Base-by-base conservation (phyloP, 306 rosid species). In the Pyrus pyrifolia region DNA sequence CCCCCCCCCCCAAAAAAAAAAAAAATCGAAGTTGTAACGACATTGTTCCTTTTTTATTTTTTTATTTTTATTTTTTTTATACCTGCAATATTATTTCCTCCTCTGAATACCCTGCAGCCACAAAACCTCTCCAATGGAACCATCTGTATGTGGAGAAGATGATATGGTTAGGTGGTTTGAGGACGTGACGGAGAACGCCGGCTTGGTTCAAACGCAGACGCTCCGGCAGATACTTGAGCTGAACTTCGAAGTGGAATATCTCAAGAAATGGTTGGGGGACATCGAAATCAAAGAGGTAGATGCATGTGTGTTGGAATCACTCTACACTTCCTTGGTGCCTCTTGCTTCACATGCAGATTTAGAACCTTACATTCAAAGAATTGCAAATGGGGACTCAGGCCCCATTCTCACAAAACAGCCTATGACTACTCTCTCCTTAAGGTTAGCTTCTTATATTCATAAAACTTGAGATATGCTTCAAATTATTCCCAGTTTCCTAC, bases 321-420 rank as follows among this genome's bases (percentile, higher is more conserved):
- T 94, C 70, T 94, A 83, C 91, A 89, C 87, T n/a, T 83, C 93
- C 72, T 71, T 76, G 79, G 92, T 94, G 53, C 98, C 98, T 4
- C 87, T 95, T 77, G 79, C 89, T 12, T 85, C 97, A 0, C 97
- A 92, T 87, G 83, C 83, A 57, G 93, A 92, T 79, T 89, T 92
- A 29, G 97, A 95, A 68, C 97, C 98, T 27, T 86, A 67, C 67
- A 87, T 95, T n/a, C 92, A 85, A 31, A 81, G 91, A 81, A 90
- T 90, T 77, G 97, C 93, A 31, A 90, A 95, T 74, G 97, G 97
- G 35, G 97, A 90, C 62, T 76, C 87, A 0, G 4, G 55, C 74
- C 86, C 97, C 68, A 15, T 85, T 15, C 97, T 95, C 78, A 89
- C 96, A 76, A 96, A 85, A 74, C 91, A 88, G 65, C 96, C 91